These are phyloP conservation scores for Euphorbia celastroides DNA, from an alignment of 441 rosid genomes.

Conservation along the genomic window DNA sequence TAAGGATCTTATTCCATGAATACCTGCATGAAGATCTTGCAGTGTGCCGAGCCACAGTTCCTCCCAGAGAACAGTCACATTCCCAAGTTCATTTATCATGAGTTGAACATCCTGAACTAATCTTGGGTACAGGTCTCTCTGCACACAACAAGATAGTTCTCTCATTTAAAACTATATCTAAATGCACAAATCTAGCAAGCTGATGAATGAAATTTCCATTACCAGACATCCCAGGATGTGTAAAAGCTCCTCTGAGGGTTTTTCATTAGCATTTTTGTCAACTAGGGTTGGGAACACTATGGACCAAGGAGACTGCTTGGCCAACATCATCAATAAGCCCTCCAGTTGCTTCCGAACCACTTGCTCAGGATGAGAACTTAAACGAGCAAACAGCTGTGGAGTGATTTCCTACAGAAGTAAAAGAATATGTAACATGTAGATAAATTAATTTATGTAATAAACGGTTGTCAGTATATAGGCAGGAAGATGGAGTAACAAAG, in stretches of 20 bases:
- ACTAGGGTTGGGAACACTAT: constrained; percentile 90
- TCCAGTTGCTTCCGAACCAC: constrained; percentile 84
- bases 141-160: constrained; percentile 35
- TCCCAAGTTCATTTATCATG: constrained; percentile 90
- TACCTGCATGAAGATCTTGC: constrained; percentile 98
- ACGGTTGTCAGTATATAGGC: background rate
- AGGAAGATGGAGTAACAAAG: constrained; percentile 20
- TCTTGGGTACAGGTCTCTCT: constrained; percentile 85
- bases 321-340: constrained; percentile 79
- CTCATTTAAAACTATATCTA: constrained; percentile 17
- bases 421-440: background rate
- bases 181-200: constrained; percentile 13
- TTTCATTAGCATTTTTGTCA: constrained; percentile 74
- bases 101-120: constrained; percentile 95
- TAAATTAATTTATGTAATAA: background rate
- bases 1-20: constrained; percentile 16
- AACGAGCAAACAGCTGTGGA: constrained; percentile 91
- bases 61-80: constrained; percentile 98
- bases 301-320: constrained; percentile 89
- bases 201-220: constrained; percentile 26
- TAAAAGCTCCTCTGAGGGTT: constrained; percentile 83
- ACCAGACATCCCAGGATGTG: constrained; percentile 86
- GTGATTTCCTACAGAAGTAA: constrained; percentile 59
- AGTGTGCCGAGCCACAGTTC: constrained; percentile 98
- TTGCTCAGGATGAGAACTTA: constrained; percentile 93